phyloP scores from a whole-genome alignment of 371 early-diverging fungal species.

The Mucor irregularis region DNA sequence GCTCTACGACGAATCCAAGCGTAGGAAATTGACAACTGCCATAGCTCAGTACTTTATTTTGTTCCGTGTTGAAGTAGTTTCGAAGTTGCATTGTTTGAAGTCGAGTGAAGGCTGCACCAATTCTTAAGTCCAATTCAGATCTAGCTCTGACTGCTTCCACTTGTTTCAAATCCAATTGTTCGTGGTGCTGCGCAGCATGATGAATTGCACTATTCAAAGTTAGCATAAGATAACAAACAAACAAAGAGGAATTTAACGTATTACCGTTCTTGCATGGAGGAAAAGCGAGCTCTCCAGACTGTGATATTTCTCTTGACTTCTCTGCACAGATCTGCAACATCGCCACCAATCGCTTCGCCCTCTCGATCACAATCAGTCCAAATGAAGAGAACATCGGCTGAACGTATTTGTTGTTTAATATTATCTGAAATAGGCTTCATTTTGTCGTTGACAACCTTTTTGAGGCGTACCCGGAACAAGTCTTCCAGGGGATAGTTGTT shows the following conservation, averaged over 20 bases:
- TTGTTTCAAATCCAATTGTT: slow-evolving; percentile 69
- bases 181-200: slow-evolving; percentile 78
- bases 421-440: slow-evolving; percentile 63
- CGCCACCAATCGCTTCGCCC: slow-evolving; percentile 98
- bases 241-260: background rate
- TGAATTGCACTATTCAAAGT: slow-evolving; percentile 65
- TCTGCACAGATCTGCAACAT: slow-evolving; percentile 76
- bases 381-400: slow-evolving; percentile 79
- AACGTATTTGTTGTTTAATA: slow-evolving; percentile 60
- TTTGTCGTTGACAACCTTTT: slow-evolving; percentile 24
- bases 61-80: background rate
- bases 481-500: slow-evolving; percentile 43
- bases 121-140: slow-evolving; percentile 94
- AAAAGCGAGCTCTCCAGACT: slow-evolving; percentile 81
- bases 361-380: slow-evolving; percentile 99
- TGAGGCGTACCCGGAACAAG: slow-evolving; percentile 58
- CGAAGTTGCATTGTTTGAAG: slow-evolving; percentile 85
- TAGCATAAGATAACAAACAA: background rate
- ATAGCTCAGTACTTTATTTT: slow-evolving; percentile 78
- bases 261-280: slow-evolving; percentile 72
- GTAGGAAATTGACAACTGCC: slow-evolving; percentile 99
- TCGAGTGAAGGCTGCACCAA: slow-evolving; percentile 97
- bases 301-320: slow-evolving; percentile 61
- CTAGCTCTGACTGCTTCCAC: slow-evolving; percentile 94
- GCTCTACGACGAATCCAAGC: slow-evolving; percentile 98